Evolutionary conservation across 225 moss, liverwort and hornwort species (phyloP).

Genomic region (Polytrichum commune): DNA sequence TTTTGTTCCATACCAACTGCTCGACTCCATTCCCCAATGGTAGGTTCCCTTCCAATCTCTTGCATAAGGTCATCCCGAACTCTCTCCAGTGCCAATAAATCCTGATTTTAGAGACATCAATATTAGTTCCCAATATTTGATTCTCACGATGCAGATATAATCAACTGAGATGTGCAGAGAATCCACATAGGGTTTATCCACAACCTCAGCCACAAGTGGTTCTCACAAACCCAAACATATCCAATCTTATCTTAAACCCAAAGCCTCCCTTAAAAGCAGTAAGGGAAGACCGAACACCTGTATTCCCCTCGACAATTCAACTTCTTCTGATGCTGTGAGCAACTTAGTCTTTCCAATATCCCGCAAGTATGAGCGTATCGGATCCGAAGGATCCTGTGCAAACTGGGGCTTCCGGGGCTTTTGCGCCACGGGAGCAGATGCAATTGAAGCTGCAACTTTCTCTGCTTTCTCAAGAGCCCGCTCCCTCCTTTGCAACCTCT

Average conservation of each 20-base stretch:
- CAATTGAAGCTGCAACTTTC: slow-evolving; percentile 42
- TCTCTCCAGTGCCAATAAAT: slow-evolving; percentile 63
- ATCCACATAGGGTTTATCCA: not conserved
- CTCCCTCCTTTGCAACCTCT: slow-evolving; percentile 74
- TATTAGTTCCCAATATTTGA: not conserved
- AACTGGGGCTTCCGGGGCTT: slow-evolving; percentile 63
- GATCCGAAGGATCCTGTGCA: slow-evolving; percentile 62
- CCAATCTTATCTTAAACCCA: too few relatives aligned
- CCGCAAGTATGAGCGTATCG: slow-evolving; percentile 75
- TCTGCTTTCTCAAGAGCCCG: slow-evolving; percentile 78
- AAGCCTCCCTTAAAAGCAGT: not conserved
- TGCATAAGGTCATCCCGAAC: slow-evolving; percentile 56
- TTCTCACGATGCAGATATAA: not conserved
- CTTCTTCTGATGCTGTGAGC: slow-evolving; percentile 76
- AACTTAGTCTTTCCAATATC: slow-evolving; percentile 74
- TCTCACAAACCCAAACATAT: too few relatives aligned
- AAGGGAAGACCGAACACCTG: slow-evolving; percentile 37
- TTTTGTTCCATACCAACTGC: slow-evolving; percentile 72
- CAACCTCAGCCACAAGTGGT: too few relatives aligned
- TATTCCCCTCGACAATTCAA: slow-evolving; percentile 61
- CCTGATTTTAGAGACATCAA: slow-evolving; percentile 25
- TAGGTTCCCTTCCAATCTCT: slow-evolving; percentile 85
- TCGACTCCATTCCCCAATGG: slow-evolving; percentile 78
- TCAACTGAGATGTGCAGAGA: not conserved
- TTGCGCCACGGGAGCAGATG: slow-evolving; percentile 23